Percentiles rank a stretch among this genome's conserved stretches.
phyloP scores from a whole-genome alignment of 2,329 filamentous ascomycete genomes.

The Apiospora kogelbergensis region DNA sequence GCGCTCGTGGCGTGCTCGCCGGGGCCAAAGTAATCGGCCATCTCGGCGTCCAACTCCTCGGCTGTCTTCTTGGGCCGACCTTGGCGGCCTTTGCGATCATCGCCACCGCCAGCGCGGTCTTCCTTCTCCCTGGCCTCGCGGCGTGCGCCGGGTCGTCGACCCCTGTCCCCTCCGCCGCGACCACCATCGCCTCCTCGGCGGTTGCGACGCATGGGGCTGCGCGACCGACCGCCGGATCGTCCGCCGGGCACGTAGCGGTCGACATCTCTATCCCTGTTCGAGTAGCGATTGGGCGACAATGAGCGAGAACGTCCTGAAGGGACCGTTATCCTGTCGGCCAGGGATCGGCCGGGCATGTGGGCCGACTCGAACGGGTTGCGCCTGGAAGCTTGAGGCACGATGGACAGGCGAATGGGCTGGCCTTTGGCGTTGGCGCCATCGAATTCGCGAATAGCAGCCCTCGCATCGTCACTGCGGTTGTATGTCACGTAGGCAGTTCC shows the following conservation, averaged over 20 bases:
- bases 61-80: conserved; percentile 79
- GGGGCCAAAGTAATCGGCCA: conserved; percentile 85
- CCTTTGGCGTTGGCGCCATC: conserved; percentile 91
- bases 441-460: conserved; percentile 74
- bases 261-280: conserved; percentile 62
- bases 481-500: conserved; percentile 85
- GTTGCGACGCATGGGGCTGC: conserved; percentile 59
- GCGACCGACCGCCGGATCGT: conserved; percentile 52
- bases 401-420: conserved; percentile 74
- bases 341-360: conserved; percentile 53
- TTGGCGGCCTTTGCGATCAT: conserved; percentile 44
- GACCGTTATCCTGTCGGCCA: conserved; percentile 61
- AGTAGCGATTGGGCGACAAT: conserved; percentile 47
- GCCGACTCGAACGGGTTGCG: conserved; percentile 60
- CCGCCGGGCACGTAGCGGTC: conserved; percentile 73
- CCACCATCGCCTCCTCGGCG: conserved; percentile 38
- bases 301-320: conserved; percentile 63
- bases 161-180: conserved; percentile 31
- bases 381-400: conserved; percentile 56
- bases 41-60: conserved; percentile 92
- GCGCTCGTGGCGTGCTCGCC: conserved; percentile 38
- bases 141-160: conserved; percentile 43
- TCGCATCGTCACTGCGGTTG: conserved; percentile 67
- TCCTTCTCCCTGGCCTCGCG: conserved; percentile 42
- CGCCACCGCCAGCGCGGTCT: conserved; percentile 39